Evolutionary conservation across 2,329 filamentous ascomycete species (phyloP).

Genomic region (Trichoderma cornu-damae): DNA sequence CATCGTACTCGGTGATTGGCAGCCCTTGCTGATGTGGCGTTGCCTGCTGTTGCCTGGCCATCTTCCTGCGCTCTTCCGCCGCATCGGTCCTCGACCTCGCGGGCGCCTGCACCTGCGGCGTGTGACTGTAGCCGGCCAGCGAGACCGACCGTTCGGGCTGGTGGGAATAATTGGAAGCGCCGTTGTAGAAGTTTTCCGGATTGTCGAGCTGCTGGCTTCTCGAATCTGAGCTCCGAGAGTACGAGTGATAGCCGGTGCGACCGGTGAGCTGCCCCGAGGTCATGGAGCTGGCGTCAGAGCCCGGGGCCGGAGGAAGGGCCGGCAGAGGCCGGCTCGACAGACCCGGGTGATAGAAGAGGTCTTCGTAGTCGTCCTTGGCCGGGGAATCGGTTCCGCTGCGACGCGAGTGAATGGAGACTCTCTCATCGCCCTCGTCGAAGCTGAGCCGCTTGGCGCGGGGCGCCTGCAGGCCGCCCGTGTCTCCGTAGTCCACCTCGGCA

Average conservation of each 20-base stretch:
- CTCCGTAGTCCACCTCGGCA: constrained; percentile 77
- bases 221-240: constrained; percentile 47
- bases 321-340: constrained; percentile 61
- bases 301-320: constrained; percentile 55
- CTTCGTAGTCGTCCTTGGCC: constrained; percentile 68
- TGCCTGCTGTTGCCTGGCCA: constrained; percentile 48
- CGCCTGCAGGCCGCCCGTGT: constrained; percentile 81
- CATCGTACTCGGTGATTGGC: constrained; percentile 52
- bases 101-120: constrained; percentile 73
- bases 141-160: constrained; percentile 71
- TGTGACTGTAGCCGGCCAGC: constrained; percentile 73
- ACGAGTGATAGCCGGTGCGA: constrained; percentile 45
- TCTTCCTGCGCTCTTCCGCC: constrained; percentile 60
- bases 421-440: constrained; percentile 90
- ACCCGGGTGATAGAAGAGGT: constrained; percentile 91
- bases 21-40: constrained; percentile 42
- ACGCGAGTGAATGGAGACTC: constrained; percentile 51
- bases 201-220: constrained; percentile 34
- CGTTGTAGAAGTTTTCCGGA: constrained; percentile 49
- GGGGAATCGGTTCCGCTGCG: constrained; percentile 62
- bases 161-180: constrained; percentile 33
- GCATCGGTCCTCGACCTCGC: constrained; percentile 92
- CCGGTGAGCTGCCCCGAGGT: constrained; percentile 41
- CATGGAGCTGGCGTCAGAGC: constrained; percentile 56
- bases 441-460: constrained; percentile 71